Base-by-base conservation (phyloP, 345 rosid genomes). In the sweet orange (Citrus sinensis) region DNA sequence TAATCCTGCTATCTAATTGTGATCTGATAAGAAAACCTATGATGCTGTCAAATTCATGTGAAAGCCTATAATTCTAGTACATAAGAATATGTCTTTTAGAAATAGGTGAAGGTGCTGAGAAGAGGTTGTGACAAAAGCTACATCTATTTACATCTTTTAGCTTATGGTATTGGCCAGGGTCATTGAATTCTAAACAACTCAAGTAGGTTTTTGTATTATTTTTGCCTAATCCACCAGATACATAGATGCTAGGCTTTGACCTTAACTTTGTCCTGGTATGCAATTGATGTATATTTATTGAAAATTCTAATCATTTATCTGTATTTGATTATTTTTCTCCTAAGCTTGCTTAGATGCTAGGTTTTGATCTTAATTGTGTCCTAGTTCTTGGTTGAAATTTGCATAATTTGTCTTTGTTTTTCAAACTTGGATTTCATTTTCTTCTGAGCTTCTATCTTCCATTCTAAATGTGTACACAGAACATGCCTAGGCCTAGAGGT, bases 401-500 rank as follows among this genome's bases (percentile, higher is more conserved):
- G 8, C 5, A 40, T 66, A 16, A 8, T 51, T 34, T 66, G 6
- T 66, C 32, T 20, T 72, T 54, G 14, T 51, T 14, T 55, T 51
- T 46, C 3, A 35, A 65, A 54, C 78, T 51, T 46, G 14, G 22
- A 78, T 61, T 70, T n/a, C 75, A 0, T 29, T 30, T 29, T 67
- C 34, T 49, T 29, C 22, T 74, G 20, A 24, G 51, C 55, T 62
- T 71, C 37, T 56, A 59, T 32, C 20, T 74, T 22, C 68, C 42
- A 20, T 35, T 65, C 20, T 55, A 29, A 84, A 75, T 80, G 71
- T 79, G 80, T 75, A 35, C 32, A 68, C 87, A 97, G 99, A 94
- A 92, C 83, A 97, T 97, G 99, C 99, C 99, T 74, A 89, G 98
- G 73, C 99, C 98, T 67, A 90, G 98, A 86, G 99, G 98, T 83